Evolutionary conservation across 371 early-diverging fungal genomes (phyloP), one percentile per base, ranked within the genome.

Genomic region (Mucor velutinosus): DNA sequence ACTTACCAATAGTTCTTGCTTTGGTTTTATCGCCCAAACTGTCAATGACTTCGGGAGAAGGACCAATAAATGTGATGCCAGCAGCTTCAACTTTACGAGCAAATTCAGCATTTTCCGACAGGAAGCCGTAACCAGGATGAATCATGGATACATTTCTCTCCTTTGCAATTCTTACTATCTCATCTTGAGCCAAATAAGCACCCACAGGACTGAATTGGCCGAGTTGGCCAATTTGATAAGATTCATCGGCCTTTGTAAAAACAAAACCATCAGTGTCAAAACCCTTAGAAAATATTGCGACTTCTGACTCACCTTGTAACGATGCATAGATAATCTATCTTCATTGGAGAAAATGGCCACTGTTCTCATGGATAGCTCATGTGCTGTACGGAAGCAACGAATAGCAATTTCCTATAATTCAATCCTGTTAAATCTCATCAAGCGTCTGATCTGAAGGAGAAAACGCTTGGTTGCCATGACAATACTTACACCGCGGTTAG

Each of bases 1-100:
- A 41, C 73, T 74, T 83, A 83, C 91, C 94, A 41, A 97, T 87
- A 7, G 82, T 76, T 68, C 96, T 84, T n/a, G 98, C 97, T 77
- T 93, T 92, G 32, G 95, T 94, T 81, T 98, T 98, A 84, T 97
- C 95, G 57, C 97, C 98, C 63, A 95, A 85, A 25, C 88, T 86
- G 51, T 92, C 94, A 76, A 98, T 97, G 60, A 93, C 93, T 58
- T 91, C 88, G 14, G 94, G 85, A 7, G 87, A 75, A 5, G 97
- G 98, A 19, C 97, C 97, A 37, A 95, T 91, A 72, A 95, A 98
- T 30, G 92, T 93, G 65, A 97, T 94, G 51, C 96, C 97, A 19
- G 94, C 94, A 0, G 85, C 94, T 62, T 91, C 93, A 51, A 94
- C 94, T 76, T 92, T 94, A 71, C 89, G 82, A 21, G 95, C 96